Evolutionary conservation across 352 stramenopile species (phyloP).

Genomic region (Thalassiosira mediterranea): DNA sequence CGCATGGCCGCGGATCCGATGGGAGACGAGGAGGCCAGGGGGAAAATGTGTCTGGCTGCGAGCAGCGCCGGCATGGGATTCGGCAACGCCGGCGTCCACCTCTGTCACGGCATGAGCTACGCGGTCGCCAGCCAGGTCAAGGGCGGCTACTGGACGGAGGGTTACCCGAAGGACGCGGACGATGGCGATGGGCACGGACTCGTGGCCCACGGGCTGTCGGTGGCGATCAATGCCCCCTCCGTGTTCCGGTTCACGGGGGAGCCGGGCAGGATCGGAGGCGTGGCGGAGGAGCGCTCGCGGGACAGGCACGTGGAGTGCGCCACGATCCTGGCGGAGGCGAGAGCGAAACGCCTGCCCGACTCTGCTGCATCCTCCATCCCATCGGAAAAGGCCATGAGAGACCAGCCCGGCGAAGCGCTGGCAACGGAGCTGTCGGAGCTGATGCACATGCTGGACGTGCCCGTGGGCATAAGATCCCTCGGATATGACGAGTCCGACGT

Average conservation of each 20-base stretch:
- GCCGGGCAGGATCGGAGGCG: slow-evolving; percentile 5
- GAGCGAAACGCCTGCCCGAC: slow-evolving; percentile 19
- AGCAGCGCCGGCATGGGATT: slow-evolving; percentile 71
- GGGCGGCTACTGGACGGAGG: slow-evolving; percentile 45
- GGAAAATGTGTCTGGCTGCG: slow-evolving; percentile 64
- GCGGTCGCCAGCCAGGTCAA: slow-evolving; percentile 63
- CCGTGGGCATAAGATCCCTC: slow-evolving; percentile 54
- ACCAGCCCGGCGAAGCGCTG: slow-evolving; percentile 53
- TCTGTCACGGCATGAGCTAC: slow-evolving; percentile 76
- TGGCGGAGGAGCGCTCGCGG: slow-evolving; percentile 2
- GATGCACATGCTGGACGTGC: slow-evolving; percentile 61
- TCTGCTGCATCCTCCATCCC: neutral
- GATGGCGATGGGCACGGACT: slow-evolving; percentile 39
- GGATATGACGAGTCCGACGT: slow-evolving; percentile 64
- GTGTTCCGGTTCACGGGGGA: slow-evolving; percentile 76
- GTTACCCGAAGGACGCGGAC: slow-evolving; percentile 18
- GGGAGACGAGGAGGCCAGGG: slow-evolving; percentile 59
- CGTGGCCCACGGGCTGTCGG: slow-evolving; percentile 61
- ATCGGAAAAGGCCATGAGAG: slow-evolving; percentile 33
- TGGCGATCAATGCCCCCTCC: slow-evolving; percentile 61
- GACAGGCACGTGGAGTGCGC: slow-evolving; percentile 67
- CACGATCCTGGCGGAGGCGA: slow-evolving; percentile 51
- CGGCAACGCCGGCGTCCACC: slow-evolving; percentile 73
- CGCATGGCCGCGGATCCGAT: slow-evolving; percentile 36
- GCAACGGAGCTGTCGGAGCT: slow-evolving; percentile 65